Evolutionary conservation across 805 yeast genomes (phyloP).

Genomic region (Ogataea trehaloabstinens): DNA sequence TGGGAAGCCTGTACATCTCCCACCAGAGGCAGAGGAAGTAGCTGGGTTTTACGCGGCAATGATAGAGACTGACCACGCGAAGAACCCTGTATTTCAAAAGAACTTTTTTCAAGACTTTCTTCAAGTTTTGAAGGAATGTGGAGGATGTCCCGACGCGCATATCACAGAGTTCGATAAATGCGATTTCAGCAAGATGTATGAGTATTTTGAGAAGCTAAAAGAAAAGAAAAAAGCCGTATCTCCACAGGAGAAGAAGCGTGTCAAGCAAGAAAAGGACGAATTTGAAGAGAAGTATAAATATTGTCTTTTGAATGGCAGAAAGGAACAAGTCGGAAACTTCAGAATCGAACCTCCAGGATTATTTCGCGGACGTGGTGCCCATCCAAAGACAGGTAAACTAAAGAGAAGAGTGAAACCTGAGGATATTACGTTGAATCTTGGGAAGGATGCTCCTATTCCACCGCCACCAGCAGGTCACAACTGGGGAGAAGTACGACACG

Average conservation of each 20-base stretch:
- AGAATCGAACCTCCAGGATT: constrained; percentile 95
- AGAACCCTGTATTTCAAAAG: constrained; percentile 79
- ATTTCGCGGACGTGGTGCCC: constrained; percentile 95
- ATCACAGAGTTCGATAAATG: constrained; percentile 62
- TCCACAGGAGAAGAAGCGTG: constrained; percentile 68
- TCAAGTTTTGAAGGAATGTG: constrained; percentile 63
- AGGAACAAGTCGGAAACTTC: constrained; percentile 91
- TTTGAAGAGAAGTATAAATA: constrained; percentile 78
- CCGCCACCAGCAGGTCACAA: constrained; percentile 80
- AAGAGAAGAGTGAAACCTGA: constrained; percentile 88
- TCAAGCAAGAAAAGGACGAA: constrained; percentile 70
- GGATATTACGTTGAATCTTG: constrained; percentile 80
- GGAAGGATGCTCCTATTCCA: constrained; percentile 71
- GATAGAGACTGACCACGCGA: constrained; percentile 83
- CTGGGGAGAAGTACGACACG: constrained; percentile 91
- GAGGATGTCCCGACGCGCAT: constrained; percentile 54
- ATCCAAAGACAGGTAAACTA: constrained; percentile 91
- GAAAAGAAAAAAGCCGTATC: constrained; percentile 70
- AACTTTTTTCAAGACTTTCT: constrained; percentile 83
- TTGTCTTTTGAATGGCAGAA: constrained; percentile 81
- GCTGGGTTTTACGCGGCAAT: constrained; percentile 94
- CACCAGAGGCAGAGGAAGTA: constrained; percentile 87
- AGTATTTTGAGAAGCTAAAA: constrained; percentile 64
- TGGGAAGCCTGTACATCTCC: constrained; percentile 71
- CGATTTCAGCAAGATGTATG: constrained; percentile 75